Percentiles rank a stretch among this genome's conserved stretches.
These are phyloP conservation scores for Phaeosphaeriaceae sp. DNA, from an alignment of 2,329 filamentous ascomycete genomes.

Conservation along the genomic window DNA sequence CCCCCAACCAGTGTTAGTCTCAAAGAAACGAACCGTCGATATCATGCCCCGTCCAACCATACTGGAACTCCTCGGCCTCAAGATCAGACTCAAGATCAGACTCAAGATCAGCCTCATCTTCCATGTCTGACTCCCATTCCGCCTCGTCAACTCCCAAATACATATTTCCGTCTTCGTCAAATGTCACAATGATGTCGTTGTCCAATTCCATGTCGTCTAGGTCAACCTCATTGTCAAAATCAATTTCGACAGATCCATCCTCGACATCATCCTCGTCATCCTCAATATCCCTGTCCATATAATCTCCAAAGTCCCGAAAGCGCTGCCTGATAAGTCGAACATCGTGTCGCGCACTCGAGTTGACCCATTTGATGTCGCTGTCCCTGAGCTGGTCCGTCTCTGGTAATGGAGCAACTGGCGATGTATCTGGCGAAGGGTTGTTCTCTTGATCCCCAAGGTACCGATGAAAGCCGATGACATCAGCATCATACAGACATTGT, in stretches of 20 bases:
- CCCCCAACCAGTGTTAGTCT: too few relatives aligned
- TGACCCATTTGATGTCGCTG: constrained; percentile 21
- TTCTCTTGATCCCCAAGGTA: constrained; percentile 7
- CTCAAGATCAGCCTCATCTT: too few relatives aligned
- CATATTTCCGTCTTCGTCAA: constrained; percentile 12
- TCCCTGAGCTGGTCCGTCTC: constrained; percentile 34
- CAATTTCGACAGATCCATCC: neutral
- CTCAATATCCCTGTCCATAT: constrained; percentile 60
- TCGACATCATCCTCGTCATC: neutral
- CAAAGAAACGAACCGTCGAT: too few relatives aligned
- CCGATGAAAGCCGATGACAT: constrained; percentile 54
- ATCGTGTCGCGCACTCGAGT: constrained; percentile 10
- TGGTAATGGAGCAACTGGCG: neutral
- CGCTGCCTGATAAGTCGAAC: constrained; percentile 15
- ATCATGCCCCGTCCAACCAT: too few relatives aligned
- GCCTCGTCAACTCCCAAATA: constrained; percentile 11
- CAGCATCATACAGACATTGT: constrained; percentile 37
- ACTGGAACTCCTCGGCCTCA: too few relatives aligned
- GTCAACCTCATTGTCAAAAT: too few relatives aligned
- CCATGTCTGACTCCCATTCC: constrained; percentile 1
- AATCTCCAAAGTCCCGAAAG: constrained; percentile 10
- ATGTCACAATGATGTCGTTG: constrained; percentile 9
- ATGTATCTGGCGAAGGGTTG: neutral
- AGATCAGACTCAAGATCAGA: too few relatives aligned
- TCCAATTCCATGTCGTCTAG: neutral